Evolutionary conservation across 2,329 filamentous ascomycete species (phyloP).

Genomic region (Trichoderma sp.): DNA sequence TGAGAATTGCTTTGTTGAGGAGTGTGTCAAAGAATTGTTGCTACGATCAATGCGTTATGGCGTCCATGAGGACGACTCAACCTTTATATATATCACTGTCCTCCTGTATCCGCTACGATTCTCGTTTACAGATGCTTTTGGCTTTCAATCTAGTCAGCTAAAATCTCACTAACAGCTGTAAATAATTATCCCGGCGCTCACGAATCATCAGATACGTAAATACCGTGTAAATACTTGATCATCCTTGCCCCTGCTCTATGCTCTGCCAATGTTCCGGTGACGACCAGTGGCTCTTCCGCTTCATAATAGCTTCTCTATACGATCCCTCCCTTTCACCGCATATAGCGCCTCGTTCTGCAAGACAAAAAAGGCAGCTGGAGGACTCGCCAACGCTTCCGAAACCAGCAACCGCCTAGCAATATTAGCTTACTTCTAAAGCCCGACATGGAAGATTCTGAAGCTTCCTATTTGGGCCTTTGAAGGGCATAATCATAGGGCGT

Average conservation of each 20-base stretch:
- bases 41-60: neutral
- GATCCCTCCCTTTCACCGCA: neutral
- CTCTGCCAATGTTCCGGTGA: neutral
- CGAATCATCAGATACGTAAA: neutral
- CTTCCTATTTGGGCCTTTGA: neutral
- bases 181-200: constrained; percentile 6
- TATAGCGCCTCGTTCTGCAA: neutral
- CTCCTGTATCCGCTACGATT: neutral
- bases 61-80: neutral
- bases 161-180: constrained; percentile 11
- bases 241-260: constrained; percentile 3
- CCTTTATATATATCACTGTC: neutral
- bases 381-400: neutral
- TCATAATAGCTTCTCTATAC: neutral
- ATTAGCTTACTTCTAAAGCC: constrained; percentile 7
- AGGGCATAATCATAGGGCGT: neutral
- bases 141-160: neutral
- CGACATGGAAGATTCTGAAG: constrained; percentile 2
- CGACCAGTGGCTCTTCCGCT: neutral
- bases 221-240: neutral
- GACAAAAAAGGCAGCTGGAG: constrained; percentile 12
- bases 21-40: neutral
- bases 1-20: neutral
- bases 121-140: neutral
- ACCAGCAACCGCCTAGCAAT: neutral